These are phyloP conservation scores for Skeletonema costatum DNA, from an alignment of 108 stramenopile genomes.

Conservation along the genomic window DNA sequence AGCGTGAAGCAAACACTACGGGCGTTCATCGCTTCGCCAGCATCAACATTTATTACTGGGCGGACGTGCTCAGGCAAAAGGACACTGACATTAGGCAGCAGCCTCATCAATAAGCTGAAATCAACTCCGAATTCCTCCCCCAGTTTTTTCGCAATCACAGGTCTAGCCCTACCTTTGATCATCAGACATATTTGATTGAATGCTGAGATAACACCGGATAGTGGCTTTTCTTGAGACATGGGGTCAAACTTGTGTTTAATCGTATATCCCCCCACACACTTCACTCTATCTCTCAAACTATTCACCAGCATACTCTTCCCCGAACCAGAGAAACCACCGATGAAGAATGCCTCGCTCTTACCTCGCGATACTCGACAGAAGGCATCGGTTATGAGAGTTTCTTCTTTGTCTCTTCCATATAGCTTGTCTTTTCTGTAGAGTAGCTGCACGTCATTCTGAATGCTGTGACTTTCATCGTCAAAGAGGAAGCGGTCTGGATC, in stretches of 20 bases:
- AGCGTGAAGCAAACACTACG: slow-evolving; percentile 32
- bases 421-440: slow-evolving; percentile 17
- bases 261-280: slow-evolving; percentile 3
- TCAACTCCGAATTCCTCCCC: slow-evolving; percentile 24
- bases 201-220: slow-evolving; percentile 23
- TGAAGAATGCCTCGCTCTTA: slow-evolving; percentile 33
- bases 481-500: slow-evolving; percentile 39
- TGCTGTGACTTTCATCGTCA: not conserved
- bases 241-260: slow-evolving; percentile 34
- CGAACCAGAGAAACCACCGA: slow-evolving; percentile 37
- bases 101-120: slow-evolving; percentile 12
- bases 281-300: slow-evolving; percentile 2
- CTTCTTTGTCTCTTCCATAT: slow-evolving; percentile 33
- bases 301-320: slow-evolving; percentile 27
- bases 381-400: slow-evolving; percentile 22
- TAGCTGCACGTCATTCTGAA: not conserved
- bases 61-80: not conserved
- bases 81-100: slow-evolving; percentile 25
- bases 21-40: slow-evolving; percentile 9
- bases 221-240: slow-evolving; percentile 27
- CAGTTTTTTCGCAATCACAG: slow-evolving; percentile 8
- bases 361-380: slow-evolving; percentile 38
- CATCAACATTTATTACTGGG: not conserved
- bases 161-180: slow-evolving; percentile 1
- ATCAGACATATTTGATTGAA: slow-evolving; percentile 37